Conservation (phyloP, 805 yeast genomes). For the Starmera quercuum region DNA sequence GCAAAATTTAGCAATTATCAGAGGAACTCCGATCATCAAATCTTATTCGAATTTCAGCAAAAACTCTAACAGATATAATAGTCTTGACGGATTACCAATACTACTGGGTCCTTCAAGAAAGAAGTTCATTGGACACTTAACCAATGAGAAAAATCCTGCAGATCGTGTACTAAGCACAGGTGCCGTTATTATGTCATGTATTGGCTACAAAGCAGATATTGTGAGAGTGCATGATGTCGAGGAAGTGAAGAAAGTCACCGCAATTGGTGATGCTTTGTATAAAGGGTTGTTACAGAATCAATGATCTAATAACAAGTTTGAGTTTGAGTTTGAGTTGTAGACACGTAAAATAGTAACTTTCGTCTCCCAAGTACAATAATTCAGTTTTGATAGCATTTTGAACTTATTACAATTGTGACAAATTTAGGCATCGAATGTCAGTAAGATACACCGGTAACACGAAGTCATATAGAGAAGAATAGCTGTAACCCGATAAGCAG, state of each 20-base stretch:
- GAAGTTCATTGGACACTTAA: conserved; percentile 71
- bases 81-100: conserved; percentile 41
- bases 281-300: conserved; percentile 17
- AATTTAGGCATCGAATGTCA: too few relatives aligned
- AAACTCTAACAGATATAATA: conserved; percentile 9
- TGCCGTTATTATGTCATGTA: conserved; percentile 65
- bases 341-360: too few relatives aligned
- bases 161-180: conserved; percentile 74
- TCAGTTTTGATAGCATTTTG: too few relatives aligned
- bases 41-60: conserved; percentile 35
- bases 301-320: too few relatives aligned
- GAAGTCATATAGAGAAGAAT: too few relatives aligned
- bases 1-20: conserved; percentile 64
- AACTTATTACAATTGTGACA: too few relatives aligned
- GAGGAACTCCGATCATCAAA: conserved; percentile 39
- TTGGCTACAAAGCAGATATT: conserved; percentile 68
- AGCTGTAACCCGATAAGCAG: too few relatives aligned
- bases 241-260: conserved; percentile 45
- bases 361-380: too few relatives aligned
- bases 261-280: conserved; percentile 71
- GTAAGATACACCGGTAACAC: too few relatives aligned
- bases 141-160: conserved; percentile 45
- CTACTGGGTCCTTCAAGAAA: conserved; percentile 87
- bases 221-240: conserved; percentile 83
- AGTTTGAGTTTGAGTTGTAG: too few relatives aligned